phyloP scores from a whole-genome alignment of 805 yeast genomes.

The Starmerella geochares region DNA sequence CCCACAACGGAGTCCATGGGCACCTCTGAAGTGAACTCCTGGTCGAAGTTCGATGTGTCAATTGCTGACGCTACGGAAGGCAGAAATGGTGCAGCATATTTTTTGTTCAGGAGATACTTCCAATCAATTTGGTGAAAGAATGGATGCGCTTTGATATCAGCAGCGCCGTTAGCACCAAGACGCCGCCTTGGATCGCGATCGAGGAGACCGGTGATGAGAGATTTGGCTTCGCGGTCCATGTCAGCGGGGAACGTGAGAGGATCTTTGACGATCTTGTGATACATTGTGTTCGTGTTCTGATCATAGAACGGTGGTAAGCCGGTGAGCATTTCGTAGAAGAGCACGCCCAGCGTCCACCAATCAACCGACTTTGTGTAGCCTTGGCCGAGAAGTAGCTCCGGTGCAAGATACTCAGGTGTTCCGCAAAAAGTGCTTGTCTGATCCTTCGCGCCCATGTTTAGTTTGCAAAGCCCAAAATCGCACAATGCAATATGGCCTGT shows the following conservation, averaged over 20 bases:
- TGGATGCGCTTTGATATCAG: slow-evolving; percentile 70
- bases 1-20: slow-evolving; percentile 95
- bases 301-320: slow-evolving; percentile 97
- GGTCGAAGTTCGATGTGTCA: slow-evolving; percentile 89
- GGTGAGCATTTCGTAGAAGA: slow-evolving; percentile 89
- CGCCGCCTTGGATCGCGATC: slow-evolving; percentile 78
- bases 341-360: slow-evolving; percentile 97
- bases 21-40: slow-evolving; percentile 74
- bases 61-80: slow-evolving; percentile 77
- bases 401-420: slow-evolving; percentile 94
- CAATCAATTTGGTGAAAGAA: slow-evolving; percentile 87
- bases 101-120: slow-evolving; percentile 70
- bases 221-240: slow-evolving; percentile 77
- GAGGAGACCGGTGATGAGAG: slow-evolving; percentile 60
- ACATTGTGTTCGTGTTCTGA: slow-evolving; percentile 87
- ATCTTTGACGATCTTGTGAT: slow-evolving; percentile 81
- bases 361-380: slow-evolving; percentile 95
- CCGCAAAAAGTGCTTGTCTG: slow-evolving; percentile 90
- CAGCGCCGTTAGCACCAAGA: slow-evolving; percentile 69
- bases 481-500: slow-evolving; percentile 97
- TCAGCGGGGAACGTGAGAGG: slow-evolving; percentile 82
- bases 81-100: slow-evolving; percentile 89
- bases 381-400: slow-evolving; percentile 79
- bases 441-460: slow-evolving; percentile 84
- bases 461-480: slow-evolving; percentile 92